Conservation (phyloP, 1,284 basidiomycete genomes). For the Ceratobasidium theobromae region DNA sequence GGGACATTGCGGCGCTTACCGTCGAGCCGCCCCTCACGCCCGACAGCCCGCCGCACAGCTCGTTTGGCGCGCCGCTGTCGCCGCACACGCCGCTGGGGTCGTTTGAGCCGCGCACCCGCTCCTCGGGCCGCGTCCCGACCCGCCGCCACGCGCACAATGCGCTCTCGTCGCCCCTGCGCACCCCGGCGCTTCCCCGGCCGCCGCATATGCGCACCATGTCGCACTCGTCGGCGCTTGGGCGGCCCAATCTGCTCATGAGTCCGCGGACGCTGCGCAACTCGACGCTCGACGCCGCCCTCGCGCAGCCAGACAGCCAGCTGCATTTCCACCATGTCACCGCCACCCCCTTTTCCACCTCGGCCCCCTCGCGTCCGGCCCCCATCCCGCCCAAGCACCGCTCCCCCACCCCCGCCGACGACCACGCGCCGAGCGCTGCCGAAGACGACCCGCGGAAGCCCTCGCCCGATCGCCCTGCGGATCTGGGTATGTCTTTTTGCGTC, state of each 20-base stretch:
- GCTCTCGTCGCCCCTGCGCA: slow-evolving; percentile 13
- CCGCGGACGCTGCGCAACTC: slow-evolving; percentile 23
- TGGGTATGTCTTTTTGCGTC: slow-evolving; percentile 26
- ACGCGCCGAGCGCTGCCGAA: slow-evolving; percentile 3
- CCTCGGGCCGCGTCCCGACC: slow-evolving; percentile 1
- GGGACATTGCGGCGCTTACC: slow-evolving; percentile 5
- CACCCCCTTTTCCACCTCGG: slow-evolving; percentile 38
- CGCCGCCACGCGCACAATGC: slow-evolving; percentile 22
- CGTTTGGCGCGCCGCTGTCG: slow-evolving; percentile 18
- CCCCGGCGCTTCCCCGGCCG: slow-evolving; percentile 2
- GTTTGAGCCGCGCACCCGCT: slow-evolving; percentile 13
- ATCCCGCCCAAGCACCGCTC: slow-evolving; percentile 17
- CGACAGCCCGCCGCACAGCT: slow-evolving; percentile 14
- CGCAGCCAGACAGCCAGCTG: not conserved
- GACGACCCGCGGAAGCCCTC: slow-evolving; percentile 17
- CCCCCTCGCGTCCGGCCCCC: slow-evolving; percentile 42
- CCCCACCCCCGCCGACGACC: slow-evolving; percentile 6
- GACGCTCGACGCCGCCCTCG: slow-evolving; percentile 22
- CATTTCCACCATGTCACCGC: slow-evolving; percentile 25
- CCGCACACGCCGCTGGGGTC: not conserved
- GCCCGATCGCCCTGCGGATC: slow-evolving; percentile 11
- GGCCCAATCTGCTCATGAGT: slow-evolving; percentile 17
- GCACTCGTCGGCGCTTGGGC: slow-evolving; percentile 16
- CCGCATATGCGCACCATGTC: slow-evolving; percentile 25
- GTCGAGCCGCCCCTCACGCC: slow-evolving; percentile 25